Percentiles rank a stretch among this genome's conserved stretches.
Conservation (phyloP, 345 rosid species). For the Brassica incana region DNA sequence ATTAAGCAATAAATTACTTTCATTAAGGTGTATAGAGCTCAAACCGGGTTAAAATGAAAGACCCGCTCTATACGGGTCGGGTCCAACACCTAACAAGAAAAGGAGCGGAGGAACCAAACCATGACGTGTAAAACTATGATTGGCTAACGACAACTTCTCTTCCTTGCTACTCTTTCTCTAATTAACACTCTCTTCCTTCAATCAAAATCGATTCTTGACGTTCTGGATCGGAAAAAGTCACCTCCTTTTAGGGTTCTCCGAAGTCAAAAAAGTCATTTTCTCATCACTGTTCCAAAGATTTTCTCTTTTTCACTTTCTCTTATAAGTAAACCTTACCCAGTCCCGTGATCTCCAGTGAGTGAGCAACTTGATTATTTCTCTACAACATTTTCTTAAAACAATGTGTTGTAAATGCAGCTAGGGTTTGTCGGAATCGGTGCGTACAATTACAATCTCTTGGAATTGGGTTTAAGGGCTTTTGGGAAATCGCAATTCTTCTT, state of each 20-base stretch:
- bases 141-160: constrained; percentile 11
- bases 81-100: neutral
- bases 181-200: neutral
- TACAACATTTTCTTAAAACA: neutral
- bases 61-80: neutral
- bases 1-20: neutral
- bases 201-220: constrained; percentile 28
- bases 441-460: constrained; percentile 7
- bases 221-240: constrained; percentile 39
- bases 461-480: constrained; percentile 9
- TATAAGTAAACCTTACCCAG: neutral
- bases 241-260: neutral
- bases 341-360: constrained; percentile 16
- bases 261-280: constrained; percentile 18
- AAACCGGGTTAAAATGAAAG: neutral
- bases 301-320: neutral
- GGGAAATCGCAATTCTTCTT: neutral
- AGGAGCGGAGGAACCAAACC: constrained; percentile 18
- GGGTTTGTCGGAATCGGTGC: constrained; percentile 8
- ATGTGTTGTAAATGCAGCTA: constrained; percentile 31
- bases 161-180: constrained; percentile 5
- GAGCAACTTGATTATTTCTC: constrained; percentile 20
- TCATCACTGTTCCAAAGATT: constrained; percentile 1
- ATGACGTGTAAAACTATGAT: constrained; percentile 21
- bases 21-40: neutral